These are phyloP conservation scores for Dendrothele bispora DNA, from an alignment of 768 basidiomycete species.

Conservation along the genomic window DNA sequence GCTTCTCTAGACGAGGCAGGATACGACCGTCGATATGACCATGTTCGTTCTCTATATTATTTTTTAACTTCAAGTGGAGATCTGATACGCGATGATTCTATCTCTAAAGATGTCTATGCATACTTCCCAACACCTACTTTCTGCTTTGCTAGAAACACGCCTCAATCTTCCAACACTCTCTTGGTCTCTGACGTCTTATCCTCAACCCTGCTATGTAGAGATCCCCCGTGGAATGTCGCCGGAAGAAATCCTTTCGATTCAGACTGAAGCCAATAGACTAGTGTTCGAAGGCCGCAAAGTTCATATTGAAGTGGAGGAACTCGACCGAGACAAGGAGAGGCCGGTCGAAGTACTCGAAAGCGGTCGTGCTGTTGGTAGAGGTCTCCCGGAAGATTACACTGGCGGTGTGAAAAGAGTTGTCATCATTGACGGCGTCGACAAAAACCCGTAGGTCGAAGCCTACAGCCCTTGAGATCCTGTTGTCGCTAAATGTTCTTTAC, in stretches of 20 bases:
- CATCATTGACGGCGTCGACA: slow-evolving; percentile 79
- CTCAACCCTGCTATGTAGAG: slow-evolving; percentile 76
- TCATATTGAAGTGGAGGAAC: slow-evolving; percentile 73
- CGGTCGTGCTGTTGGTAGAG: slow-evolving; percentile 55
- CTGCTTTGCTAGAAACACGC: slow-evolving; percentile 69
- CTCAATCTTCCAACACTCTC: slow-evolving; percentile 71
- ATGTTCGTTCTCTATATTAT: slow-evolving; percentile 43
- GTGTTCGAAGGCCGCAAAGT: slow-evolving; percentile 71
- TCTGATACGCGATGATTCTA: slow-evolving; percentile 1
- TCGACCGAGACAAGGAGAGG: slow-evolving; percentile 40
- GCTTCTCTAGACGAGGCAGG: slow-evolving; percentile 60
- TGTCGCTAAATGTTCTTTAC: slow-evolving; percentile 4
- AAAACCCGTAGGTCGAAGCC: slow-evolving; percentile 59
- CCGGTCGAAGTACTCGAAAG: slow-evolving; percentile 37
- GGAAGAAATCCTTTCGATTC: slow-evolving; percentile 62
- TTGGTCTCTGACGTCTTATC: slow-evolving; percentile 75
- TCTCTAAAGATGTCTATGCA: slow-evolving; percentile 73
- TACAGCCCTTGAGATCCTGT: slow-evolving; percentile 11
- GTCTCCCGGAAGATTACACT: slow-evolving; percentile 70
- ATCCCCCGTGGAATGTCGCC: slow-evolving; percentile 64
- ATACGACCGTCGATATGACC: slow-evolving; percentile 68
- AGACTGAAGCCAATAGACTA: slow-evolving; percentile 61
- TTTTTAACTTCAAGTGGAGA: not conserved
- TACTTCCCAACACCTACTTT: slow-evolving; percentile 81
- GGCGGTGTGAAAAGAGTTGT: slow-evolving; percentile 79